A percentile compares a stretch with the other conserved stretches of the same genome.
phyloP scores from a whole-genome alignment of 2,329 filamentous ascomycete species.

The Ascocoryne sarcoides region DNA sequence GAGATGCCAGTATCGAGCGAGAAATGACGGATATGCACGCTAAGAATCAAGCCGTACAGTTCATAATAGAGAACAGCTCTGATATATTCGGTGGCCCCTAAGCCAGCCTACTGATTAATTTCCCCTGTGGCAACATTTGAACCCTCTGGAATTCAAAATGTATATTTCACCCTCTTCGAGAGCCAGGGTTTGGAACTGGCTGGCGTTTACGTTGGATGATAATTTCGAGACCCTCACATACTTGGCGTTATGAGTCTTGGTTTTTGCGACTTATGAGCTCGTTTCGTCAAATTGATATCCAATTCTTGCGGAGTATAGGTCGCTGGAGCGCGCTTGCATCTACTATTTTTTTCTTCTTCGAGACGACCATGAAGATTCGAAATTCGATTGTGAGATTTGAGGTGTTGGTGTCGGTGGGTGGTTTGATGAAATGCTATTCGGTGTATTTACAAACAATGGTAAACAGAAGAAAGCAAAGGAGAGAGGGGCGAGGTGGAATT shows the following conservation, averaged over 20 bases:
- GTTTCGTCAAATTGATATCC: not conserved
- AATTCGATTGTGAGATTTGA: not conserved
- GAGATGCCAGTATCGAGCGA: constrained; percentile 77
- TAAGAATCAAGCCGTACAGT: constrained; percentile 88
- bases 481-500: too few relatives aligned
- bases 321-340: not conserved
- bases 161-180: not conserved
- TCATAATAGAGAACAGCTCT: constrained; percentile 83
- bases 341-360: not conserved
- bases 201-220: not conserved
- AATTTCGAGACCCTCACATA: not conserved
- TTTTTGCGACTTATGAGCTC: not conserved
- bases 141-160: not conserved
- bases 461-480: not conserved
- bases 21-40: constrained; percentile 95
- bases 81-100: constrained; percentile 53
- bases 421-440: not conserved
- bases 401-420: not conserved
- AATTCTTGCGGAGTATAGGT: not conserved
- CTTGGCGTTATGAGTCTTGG: not conserved
- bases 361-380: not conserved
- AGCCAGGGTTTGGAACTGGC: not conserved
- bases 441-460: not conserved
- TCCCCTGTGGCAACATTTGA: not conserved
- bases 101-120: not conserved